Conservation (phyloP, 768 basidiomycete species). For the Psilocybe subaeruginosa region DNA sequence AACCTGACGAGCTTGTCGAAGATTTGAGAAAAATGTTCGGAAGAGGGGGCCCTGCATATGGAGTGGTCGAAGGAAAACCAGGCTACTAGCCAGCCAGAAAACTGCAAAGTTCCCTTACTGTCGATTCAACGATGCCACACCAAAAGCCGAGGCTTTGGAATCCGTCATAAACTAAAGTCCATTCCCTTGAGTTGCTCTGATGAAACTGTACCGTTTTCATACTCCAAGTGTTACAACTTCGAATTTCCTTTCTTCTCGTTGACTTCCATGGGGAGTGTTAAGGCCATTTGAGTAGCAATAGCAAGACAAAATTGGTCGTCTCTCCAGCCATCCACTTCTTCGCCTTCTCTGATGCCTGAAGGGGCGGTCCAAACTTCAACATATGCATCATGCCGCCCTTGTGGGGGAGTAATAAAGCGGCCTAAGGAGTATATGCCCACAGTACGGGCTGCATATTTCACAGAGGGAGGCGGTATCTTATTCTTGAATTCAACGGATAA, state of each 20-base stretch:
- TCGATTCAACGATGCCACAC: no score
- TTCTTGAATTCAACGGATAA: constrained; percentile 67
- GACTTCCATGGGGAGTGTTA: constrained; percentile 47
- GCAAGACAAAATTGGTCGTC: constrained; percentile 67
- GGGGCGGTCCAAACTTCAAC: constrained; percentile 74
- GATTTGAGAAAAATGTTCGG: constrained; percentile 63
- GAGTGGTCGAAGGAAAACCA: constrained; percentile 44
- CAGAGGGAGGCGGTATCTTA: constrained; percentile 49
- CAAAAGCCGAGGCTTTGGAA: no score
- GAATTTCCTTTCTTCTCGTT: constrained; percentile 33
- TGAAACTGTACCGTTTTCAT: not conserved
- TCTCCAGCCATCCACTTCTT: constrained; percentile 51
- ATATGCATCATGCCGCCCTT: constrained; percentile 59
- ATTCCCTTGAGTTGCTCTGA: not conserved
- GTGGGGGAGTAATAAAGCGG: constrained; percentile 54
- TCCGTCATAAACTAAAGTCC: no score
- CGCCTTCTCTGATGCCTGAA: constrained; percentile 50
- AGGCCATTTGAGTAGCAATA: constrained; percentile 62
- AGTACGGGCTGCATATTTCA: constrained; percentile 47
- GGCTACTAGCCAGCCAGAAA: constrained; percentile 34
- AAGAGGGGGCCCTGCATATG: constrained; percentile 49
- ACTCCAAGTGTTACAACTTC: not conserved
- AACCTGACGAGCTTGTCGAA: constrained; percentile 45
- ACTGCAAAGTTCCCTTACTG: no score
- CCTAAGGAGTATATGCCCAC: constrained; percentile 59